Conservation (phyloP, 139 green algal genomes). For the Auxenochlorella pyrenoidosa region DNA sequence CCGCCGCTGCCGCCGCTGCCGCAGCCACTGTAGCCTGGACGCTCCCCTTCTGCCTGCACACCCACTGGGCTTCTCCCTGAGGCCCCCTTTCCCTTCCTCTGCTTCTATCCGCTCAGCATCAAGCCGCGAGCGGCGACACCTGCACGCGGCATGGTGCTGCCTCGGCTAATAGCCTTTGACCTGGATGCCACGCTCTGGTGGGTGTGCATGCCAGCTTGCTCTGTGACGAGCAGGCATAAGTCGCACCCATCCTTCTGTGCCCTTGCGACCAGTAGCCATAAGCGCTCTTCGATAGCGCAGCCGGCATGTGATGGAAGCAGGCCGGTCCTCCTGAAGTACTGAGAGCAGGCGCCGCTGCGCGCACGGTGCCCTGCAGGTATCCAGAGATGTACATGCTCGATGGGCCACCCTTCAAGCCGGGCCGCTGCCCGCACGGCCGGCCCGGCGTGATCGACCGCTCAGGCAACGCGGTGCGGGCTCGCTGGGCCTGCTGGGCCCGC, state of each 20-base stretch:
- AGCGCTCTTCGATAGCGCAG: too few species aligned
- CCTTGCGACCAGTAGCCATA: too few species aligned
- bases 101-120: not conserved
- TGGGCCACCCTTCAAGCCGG: conserved; percentile 57
- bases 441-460: conserved; percentile 43
- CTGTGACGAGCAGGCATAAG: not conserved
- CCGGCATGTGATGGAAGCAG: too few species aligned
- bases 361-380: not conserved
- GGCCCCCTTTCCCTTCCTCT: not conserved
- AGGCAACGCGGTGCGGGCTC: conserved; percentile 42
- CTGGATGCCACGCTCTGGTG: conserved; percentile 46
- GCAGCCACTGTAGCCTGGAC: not conserved
- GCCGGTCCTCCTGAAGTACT: too few species aligned
- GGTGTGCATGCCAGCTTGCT: not conserved
- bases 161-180: conserved; percentile 29
- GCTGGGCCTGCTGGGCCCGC: too few species aligned
- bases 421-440: not conserved
- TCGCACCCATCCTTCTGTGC: not conserved
- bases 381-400: conserved; percentile 68
- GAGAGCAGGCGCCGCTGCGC: too few species aligned
- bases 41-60: not conserved
- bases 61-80: not conserved
- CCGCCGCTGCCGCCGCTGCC: not conserved
- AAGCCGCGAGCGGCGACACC: not conserved
- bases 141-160: not conserved